These are phyloP conservation scores for Vitis vinifera DNA, from an alignment of 164 flowering plant genomes.

Conservation along the genomic window DNA sequence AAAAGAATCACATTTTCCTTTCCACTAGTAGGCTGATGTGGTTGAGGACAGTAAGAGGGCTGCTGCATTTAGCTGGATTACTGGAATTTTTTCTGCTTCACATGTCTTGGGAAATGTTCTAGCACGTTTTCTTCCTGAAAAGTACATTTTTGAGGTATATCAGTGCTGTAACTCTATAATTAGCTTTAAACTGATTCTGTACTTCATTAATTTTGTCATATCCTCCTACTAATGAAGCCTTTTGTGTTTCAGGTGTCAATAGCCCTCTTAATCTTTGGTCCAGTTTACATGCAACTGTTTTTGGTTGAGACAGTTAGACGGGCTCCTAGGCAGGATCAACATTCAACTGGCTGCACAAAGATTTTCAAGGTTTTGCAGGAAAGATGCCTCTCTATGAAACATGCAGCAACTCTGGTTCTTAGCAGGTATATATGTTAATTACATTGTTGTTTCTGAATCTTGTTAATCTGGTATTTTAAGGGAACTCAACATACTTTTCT, in stretches of 20 bases:
- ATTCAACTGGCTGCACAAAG: slow-evolving; percentile 27
- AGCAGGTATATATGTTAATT: slow-evolving; percentile 39
- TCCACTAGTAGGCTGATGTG: slow-evolving; percentile 67
- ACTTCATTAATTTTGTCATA: background rate
- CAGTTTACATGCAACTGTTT: slow-evolving; percentile 64
- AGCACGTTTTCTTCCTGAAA: slow-evolving; percentile 82
- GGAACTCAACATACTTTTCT: background rate
- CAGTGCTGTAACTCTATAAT: slow-evolving; percentile 2
- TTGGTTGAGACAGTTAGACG: slow-evolving; percentile 60
- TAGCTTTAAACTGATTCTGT: background rate
- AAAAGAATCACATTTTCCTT: slow-evolving; percentile 2
- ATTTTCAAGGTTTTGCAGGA: slow-evolving; percentile 31
- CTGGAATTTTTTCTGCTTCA: slow-evolving; percentile 77
- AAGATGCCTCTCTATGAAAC: slow-evolving; percentile 59
- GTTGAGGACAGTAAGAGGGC: slow-evolving; percentile 61
- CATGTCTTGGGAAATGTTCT: slow-evolving; percentile 79
- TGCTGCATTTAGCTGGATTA: slow-evolving; percentile 79
- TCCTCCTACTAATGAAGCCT: slow-evolving; percentile 10
- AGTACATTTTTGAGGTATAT: slow-evolving; percentile 64
- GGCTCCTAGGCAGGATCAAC: slow-evolving; percentile 32
- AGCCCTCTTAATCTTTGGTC: slow-evolving; percentile 55
- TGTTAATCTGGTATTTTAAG: too few relatives aligned
- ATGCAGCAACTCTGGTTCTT: slow-evolving; percentile 49
- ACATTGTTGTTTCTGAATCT: too few relatives aligned
- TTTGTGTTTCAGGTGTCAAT: slow-evolving; percentile 63